A percentile compares a stretch with the other conserved stretches of the same genome.
Evolutionary conservation across 1,284 basidiomycete species (phyloP).

Genomic region (Rhodofomes roseus): DNA sequence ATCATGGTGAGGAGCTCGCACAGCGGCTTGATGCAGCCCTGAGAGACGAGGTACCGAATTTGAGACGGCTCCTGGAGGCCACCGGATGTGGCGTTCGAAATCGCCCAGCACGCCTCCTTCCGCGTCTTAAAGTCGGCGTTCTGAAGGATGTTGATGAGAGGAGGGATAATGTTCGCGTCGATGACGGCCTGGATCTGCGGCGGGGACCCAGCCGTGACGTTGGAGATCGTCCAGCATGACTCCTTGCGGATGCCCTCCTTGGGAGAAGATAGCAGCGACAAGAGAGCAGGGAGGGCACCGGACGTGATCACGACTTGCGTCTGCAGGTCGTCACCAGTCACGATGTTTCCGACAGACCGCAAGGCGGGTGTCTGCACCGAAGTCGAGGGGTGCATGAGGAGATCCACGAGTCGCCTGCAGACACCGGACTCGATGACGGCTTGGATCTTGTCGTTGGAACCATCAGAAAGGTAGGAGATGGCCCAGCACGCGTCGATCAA

Average conservation of each 20-base stretch:
- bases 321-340: conserved; percentile 97
- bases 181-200: conserved; percentile 93
- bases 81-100: conserved; percentile 98
- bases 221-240: conserved; percentile 99
- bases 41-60: conserved; percentile 96
- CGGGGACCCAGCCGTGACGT: conserved; percentile 96
- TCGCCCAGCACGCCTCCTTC: conserved; percentile 99
- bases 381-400: conserved; percentile 96
- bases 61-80: conserved; percentile 96
- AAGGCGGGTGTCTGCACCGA: conserved; percentile 99
- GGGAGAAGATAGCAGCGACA: conserved; percentile 89
- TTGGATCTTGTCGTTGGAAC: conserved; percentile 99
- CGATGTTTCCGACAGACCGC: conserved; percentile 97
- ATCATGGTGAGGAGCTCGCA: conserved; percentile 96
- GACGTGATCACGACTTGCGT: conserved; percentile 98
- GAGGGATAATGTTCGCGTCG: conserved; percentile 91
- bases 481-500: conserved; percentile 99
- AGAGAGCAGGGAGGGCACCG: conserved; percentile 90
- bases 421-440: conserved; percentile 99
- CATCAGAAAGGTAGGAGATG: conserved; percentile 98
- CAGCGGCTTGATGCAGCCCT: conserved; percentile 98
- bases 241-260: conserved; percentile 97
- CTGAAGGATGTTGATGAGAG: conserved; percentile 96
- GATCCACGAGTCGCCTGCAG: conserved; percentile 94
- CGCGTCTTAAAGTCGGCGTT: conserved; percentile 99